phyloP scores from a whole-genome alignment of 176 grass and related monocot species.

The Carex parvula region DNA sequence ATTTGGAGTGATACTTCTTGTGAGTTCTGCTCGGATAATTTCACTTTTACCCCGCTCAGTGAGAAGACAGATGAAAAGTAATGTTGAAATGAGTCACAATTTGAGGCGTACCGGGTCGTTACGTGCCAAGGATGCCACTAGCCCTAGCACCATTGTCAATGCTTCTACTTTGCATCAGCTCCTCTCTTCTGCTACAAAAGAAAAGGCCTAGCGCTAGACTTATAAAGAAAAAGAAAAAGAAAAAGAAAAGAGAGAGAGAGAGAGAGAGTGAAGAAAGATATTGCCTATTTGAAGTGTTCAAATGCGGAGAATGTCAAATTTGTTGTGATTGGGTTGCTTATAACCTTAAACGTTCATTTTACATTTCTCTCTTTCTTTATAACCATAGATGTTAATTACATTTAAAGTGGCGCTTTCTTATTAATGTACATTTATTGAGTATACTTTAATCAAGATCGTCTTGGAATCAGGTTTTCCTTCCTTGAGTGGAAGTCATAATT shows the following conservation, averaged over 20 bases:
- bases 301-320: conserved; percentile 2
- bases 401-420: not conserved
- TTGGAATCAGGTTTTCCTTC: not conserved
- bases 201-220: conserved; percentile 53
- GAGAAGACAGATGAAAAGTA: conserved; percentile 60
- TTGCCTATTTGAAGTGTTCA: not conserved
- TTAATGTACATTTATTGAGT: not conserved
- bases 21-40: conserved; percentile 74
- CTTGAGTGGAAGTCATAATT: not conserved
- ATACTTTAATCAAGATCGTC: not conserved
- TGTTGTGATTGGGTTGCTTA: not conserved
- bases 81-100: conserved; percentile 60
- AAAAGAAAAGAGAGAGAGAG: not conserved
- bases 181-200: conserved; percentile 62
- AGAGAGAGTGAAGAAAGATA: not conserved
- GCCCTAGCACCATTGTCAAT: conserved; percentile 82
- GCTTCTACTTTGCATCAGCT: conserved; percentile 69
- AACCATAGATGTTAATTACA: not conserved
- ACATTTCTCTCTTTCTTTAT: not conserved
- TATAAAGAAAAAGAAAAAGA: no score
- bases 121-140: conserved; percentile 60
- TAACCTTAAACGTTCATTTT: not conserved
- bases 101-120: conserved; percentile 59
- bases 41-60: conserved; percentile 58
- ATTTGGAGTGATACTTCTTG: conserved; percentile 77